These are phyloP conservation scores for Cladosporium velox DNA, from an alignment of 2,329 filamentous ascomycete species.

Conservation along the genomic window DNA sequence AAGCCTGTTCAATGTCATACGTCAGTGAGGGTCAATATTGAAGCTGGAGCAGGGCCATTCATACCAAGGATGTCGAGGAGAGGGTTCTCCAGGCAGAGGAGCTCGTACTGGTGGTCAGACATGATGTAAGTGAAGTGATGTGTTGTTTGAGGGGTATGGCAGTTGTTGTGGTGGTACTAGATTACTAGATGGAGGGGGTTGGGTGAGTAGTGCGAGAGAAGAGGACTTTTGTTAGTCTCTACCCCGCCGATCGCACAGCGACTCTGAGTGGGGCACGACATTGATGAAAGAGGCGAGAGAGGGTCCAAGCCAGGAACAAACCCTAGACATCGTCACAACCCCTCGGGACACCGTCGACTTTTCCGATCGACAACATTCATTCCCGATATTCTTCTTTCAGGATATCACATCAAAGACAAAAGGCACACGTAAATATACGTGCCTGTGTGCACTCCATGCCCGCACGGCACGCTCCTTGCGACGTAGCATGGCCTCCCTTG, in stretches of 20 bases:
- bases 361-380: neutral
- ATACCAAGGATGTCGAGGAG: conserved; percentile 91
- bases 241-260: conserved; percentile 4
- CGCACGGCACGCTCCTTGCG: neutral
- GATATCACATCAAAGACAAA: neutral
- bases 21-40: conserved; percentile 15
- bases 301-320: neutral
- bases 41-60: neutral
- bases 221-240: conserved; percentile 1
- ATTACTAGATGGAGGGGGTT: neutral
- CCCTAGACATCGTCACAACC: neutral
- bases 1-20: conserved; percentile 17
- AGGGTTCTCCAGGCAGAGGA: conserved; percentile 95
- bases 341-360: neutral
- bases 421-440: neutral
- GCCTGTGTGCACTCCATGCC: neutral
- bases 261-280: neutral
- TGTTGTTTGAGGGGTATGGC: neutral
- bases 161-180: neutral
- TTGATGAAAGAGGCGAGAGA: neutral
- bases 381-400: neutral
- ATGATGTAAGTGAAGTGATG: conserved; percentile 16
- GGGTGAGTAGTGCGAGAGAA: neutral
- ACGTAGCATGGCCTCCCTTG: neutral
- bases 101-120: conserved; percentile 66